phyloP scores from a whole-genome alignment of 495 filamentous ascomycete genomes.

The Cercophora newfieldiana region DNA sequence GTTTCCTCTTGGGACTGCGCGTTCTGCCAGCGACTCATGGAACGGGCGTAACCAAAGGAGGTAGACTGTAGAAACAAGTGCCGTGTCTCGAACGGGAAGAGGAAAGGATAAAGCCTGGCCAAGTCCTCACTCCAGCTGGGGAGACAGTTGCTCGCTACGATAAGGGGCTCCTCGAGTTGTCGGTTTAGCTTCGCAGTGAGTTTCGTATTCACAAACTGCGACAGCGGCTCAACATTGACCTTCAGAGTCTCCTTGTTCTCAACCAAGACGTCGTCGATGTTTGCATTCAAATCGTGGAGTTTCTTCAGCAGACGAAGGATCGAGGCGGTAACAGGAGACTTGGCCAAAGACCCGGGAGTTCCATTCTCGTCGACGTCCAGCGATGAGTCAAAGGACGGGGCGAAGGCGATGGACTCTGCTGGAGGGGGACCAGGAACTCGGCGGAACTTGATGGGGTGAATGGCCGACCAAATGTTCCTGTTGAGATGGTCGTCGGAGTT shows the following conservation, averaged over 20 bases:
- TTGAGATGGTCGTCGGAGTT: slow-evolving; percentile 64
- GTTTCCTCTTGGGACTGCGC: slow-evolving; percentile 77
- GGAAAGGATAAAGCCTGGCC: slow-evolving; percentile 92
- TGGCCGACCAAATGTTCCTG: slow-evolving; percentile 82
- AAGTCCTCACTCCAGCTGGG: slow-evolving; percentile 97
- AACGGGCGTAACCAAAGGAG: slow-evolving; percentile 95
- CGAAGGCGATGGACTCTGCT: slow-evolving; percentile 68
- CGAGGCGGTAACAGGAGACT: slow-evolving; percentile 77
- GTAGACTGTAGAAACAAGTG: slow-evolving; percentile 98
- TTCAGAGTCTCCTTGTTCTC: slow-evolving; percentile 72
- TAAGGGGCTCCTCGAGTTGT: slow-evolving; percentile 95
- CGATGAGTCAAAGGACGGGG: slow-evolving; percentile 51
- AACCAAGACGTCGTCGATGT: slow-evolving; percentile 93
- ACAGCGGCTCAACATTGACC: slow-evolving; percentile 76
- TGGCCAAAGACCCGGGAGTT: slow-evolving; percentile 80
- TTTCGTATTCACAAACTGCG: slow-evolving; percentile 98
- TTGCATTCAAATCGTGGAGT: slow-evolving; percentile 89
- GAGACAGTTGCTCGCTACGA: slow-evolving; percentile 95
- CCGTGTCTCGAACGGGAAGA: slow-evolving; percentile 98
- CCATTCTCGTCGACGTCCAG: slow-evolving; percentile 50
- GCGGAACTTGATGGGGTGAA: slow-evolving; percentile 90
- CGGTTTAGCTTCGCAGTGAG: slow-evolving; percentile 98
- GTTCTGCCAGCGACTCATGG: slow-evolving; percentile 97
- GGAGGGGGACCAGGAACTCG: slow-evolving; percentile 86
- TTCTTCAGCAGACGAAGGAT: slow-evolving; percentile 90